Base-by-base conservation (phyloP, 2,329 filamentous ascomycete genomes). In the Scytalidium lignicola region DNA sequence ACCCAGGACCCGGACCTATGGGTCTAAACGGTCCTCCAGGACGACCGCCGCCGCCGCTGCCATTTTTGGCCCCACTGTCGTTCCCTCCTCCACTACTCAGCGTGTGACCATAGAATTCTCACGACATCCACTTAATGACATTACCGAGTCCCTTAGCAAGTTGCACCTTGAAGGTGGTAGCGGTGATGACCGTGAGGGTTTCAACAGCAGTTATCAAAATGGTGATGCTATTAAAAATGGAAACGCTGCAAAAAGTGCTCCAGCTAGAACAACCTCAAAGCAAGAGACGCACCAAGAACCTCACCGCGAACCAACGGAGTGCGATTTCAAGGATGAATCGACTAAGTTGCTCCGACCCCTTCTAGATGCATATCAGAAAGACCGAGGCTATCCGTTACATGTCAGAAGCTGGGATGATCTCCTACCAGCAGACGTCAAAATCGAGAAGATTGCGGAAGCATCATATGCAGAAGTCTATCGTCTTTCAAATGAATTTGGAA, bases 381-480 rank as follows among this genome's bases (percentile, higher is more conserved):
- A 63, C 40, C 41, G 48, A 8, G 48, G 52, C 3, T 23, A 43
- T 1, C 20, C 41, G 2, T 40, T 62, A 9, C 17, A 23, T 3
- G 46, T 54, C 5, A 48, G 50, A 3, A 39, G 70, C 71, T 85
- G 82, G 81, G 65, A 72, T 23, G 79, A 83, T 46, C 70, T 85
- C 23, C 80, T 80, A 44, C 74, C 76, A 0, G 65, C 70, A 0
- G 73, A 70, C 15, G 74, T 78, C 57, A 64, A 65, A 29, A 79
- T 85, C 44, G 71, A 73, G 41, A 85, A 85, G 65, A 85, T 85
- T 45, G 81, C 82, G 9, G 82, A 85, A 61, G 81, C 82, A 4
- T 85, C 82, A 2, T 85, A 79, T 56, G 80, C 82, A 5, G 82
- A 85, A 60, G 80, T 85, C 9, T 85, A 84, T 57, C 78, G 80